Evolutionary conservation across 2,329 filamentous ascomycete species (phyloP), one percentile per base, ranked within the genome.

Genomic region (Penicillium sp.): DNA sequence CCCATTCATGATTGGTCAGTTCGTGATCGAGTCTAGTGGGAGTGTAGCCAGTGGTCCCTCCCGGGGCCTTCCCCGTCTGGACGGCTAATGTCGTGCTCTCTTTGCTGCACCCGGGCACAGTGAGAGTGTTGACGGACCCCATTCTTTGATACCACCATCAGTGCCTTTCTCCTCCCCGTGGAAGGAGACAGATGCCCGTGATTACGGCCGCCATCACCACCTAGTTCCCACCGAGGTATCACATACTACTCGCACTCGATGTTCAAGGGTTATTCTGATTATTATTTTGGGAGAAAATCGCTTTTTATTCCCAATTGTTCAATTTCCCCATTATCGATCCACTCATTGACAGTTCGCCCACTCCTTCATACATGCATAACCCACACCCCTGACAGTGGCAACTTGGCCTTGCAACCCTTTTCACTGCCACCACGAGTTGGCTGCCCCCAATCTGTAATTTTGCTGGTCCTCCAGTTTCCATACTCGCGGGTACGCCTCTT

Each of bases 21-120:
- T 33, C 35, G 59, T 65, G 62, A 67, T 68, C 65, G 67, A 64
- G 57, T 48, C 68, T 70, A 70, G 66, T 68, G 66, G 68, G 67
- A 70, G 67, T 61, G 67, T 66, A 66, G 37, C 58, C 14, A 48
- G 43, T 46, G 19, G 33, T 60, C 52, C 52, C 58, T 56, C 54
- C 19, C 48, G 19, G 33, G 58, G 45, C 51, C 59, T 56, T 49
- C 22, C 48, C 48, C n/a, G 33, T 37, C 33, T 35, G 48, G 6
- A 37, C 26, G 48, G 40, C 40, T 14, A 25, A 25, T 22, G 40
- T 43, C 40, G 40, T 43, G 40, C n/a, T 8, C 19, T 42, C 40
- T 11, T 37, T 37, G 35, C 35, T 37, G 35, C 35, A 37, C 35
- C 33, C 11, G 33, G 33, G 10, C 33, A 35, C 19, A 22, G 19